A percentile compares a stretch with the other conserved stretches of the same genome.
These are phyloP conservation scores for Candida suzukii DNA, from an alignment of 805 yeast genomes.

Conservation along the genomic window DNA sequence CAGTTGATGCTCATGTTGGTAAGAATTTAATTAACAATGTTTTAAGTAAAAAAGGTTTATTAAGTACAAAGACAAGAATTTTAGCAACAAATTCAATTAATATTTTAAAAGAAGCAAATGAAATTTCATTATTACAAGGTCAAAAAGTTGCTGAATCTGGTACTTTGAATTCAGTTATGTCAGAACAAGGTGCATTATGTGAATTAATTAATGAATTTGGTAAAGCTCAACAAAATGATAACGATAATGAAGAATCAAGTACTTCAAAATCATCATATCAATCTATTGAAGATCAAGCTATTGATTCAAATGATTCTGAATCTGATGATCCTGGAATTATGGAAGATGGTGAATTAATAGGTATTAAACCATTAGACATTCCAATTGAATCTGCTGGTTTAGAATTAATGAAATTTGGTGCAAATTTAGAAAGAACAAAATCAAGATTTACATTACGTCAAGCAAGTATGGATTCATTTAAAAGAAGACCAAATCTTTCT, in stretches of 20 bases:
- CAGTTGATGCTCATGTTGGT: conserved; percentile 97
- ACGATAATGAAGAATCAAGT: not conserved
- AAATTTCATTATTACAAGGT: conserved; percentile 50
- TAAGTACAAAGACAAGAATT: conserved; percentile 45
- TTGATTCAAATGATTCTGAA: not conserved
- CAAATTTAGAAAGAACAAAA: not conserved
- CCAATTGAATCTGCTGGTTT: conserved; percentile 11
- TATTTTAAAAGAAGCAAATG: conserved; percentile 50
- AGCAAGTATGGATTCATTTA: conserved; percentile 60
- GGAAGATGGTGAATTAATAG: conserved; percentile 4
- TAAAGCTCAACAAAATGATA: conserved; percentile 5
- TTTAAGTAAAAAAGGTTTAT: conserved; percentile 37
- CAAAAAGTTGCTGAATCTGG: conserved; percentile 51
- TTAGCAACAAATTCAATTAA: conserved; percentile 53
- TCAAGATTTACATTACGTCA: conserved; percentile 35
- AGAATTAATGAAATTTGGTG: conserved; percentile 4
- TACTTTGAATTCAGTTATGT: conserved; percentile 34
- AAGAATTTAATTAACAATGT: conserved; percentile 66
- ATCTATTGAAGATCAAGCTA: no score
- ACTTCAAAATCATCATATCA: not conserved
- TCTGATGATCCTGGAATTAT: not conserved
- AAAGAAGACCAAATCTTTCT: conserved; percentile 26
- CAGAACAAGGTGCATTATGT: conserved; percentile 19
- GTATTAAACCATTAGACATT: conserved; percentile 8
- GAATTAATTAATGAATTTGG: conserved; percentile 34